These are phyloP conservation scores for Neophaeococcomyces aloes DNA, from an alignment of 2,329 filamentous ascomycete genomes.

Conservation along the genomic window DNA sequence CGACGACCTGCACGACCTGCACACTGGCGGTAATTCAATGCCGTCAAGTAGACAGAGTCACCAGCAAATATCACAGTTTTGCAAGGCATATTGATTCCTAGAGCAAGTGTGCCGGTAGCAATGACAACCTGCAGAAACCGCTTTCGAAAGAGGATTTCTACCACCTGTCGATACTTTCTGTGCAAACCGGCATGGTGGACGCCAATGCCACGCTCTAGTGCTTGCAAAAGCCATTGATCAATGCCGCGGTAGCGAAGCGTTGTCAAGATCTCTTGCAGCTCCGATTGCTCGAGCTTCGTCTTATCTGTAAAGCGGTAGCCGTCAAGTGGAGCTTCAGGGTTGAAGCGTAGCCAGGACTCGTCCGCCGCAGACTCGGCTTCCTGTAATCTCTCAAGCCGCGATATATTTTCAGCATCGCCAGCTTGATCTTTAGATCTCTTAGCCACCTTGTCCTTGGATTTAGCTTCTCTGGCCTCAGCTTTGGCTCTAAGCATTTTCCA, in stretches of 20 bases:
- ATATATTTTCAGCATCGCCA: slow-evolving; percentile 38
- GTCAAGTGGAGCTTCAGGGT: slow-evolving; percentile 53
- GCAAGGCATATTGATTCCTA: slow-evolving; percentile 78
- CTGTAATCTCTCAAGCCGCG: slow-evolving; percentile 47
- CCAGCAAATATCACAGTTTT: slow-evolving; percentile 69
- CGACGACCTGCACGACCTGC: slow-evolving; percentile 68
- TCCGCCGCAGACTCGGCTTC: slow-evolving; percentile 47
- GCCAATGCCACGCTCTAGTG: slow-evolving; percentile 57
- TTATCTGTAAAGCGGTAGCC: slow-evolving; percentile 57
- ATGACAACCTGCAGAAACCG: slow-evolving; percentile 61
- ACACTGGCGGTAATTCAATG: slow-evolving; percentile 66
- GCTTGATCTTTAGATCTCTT: slow-evolving; percentile 35
- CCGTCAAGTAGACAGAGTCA: slow-evolving; percentile 61
- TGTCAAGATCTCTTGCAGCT: slow-evolving; percentile 47
- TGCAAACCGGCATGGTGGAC: slow-evolving; percentile 76
- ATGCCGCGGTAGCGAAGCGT: slow-evolving; percentile 44
- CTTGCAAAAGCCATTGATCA: slow-evolving; percentile 45
- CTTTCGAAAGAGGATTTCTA: slow-evolving; percentile 64
- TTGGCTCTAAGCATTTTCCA: slow-evolving; percentile 41
- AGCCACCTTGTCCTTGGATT: slow-evolving; percentile 24
- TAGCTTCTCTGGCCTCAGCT: slow-evolving; percentile 28
- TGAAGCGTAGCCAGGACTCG: slow-evolving; percentile 53
- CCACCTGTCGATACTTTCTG: slow-evolving; percentile 60
- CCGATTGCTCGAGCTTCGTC: slow-evolving; percentile 47
- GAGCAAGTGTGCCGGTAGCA: slow-evolving; percentile 63